phyloP scores from a whole-genome alignment of 768 basidiomycete species.

The Termitomyces sp. region DNA sequence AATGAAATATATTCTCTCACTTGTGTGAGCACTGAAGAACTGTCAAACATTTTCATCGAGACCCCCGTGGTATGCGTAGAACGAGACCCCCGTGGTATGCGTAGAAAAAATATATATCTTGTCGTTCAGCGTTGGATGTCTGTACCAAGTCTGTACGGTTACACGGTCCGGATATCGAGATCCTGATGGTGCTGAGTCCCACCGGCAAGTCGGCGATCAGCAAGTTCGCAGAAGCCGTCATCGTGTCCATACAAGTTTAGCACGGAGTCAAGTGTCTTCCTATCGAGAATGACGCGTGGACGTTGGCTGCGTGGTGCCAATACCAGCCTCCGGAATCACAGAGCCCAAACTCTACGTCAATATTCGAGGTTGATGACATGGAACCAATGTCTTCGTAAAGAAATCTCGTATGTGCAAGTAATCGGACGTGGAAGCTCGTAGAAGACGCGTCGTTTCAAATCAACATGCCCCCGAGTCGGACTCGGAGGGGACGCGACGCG shows the following conservation, averaged over 20 bases:
- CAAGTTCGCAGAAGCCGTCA: too few species aligned
- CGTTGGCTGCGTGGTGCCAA: background rate
- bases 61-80: too few species aligned
- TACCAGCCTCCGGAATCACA: background rate
- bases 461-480: background rate
- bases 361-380: background rate
- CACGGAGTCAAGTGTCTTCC: background rate
- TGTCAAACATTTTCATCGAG: too few species aligned
- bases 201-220: background rate
- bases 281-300: background rate
- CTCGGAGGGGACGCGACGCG: background rate
- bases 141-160: background rate
- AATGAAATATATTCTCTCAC: background rate
- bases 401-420: background rate
- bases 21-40: too few species aligned
- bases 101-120: background rate
- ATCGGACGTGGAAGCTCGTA: background rate
- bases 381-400: background rate
- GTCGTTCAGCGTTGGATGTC: too few species aligned
- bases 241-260: background rate
- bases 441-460: background rate
- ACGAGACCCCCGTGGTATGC: too few species aligned
- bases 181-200: too few species aligned
- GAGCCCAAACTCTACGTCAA: background rate
- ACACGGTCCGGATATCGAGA: too few species aligned